These are phyloP conservation scores for Paracoccidioides lutzii DNA, from an alignment of 2,329 filamentous ascomycete species.

Conservation along the genomic window DNA sequence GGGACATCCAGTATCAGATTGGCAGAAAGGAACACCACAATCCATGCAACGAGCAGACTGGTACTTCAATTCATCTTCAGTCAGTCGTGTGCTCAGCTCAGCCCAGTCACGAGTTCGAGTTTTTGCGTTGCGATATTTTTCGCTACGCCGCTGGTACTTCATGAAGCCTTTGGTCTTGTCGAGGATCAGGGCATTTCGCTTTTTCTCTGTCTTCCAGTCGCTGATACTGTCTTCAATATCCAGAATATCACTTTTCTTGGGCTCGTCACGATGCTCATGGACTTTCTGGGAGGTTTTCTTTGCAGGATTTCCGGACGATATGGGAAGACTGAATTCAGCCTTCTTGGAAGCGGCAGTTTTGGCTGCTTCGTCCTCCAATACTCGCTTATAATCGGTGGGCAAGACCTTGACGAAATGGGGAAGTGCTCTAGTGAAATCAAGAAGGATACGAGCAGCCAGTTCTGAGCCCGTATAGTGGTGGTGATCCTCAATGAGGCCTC, in stretches of 20 bases:
- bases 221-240: conserved; percentile 89
- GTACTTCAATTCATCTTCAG: conserved; percentile 92
- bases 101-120: conserved; percentile 86
- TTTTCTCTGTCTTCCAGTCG: conserved; percentile 75
- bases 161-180: conserved; percentile 97
- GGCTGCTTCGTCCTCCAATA: conserved; percentile 70
- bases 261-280: conserved; percentile 48
- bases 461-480: conserved; percentile 97
- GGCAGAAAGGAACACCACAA: conserved; percentile 95
- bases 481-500: conserved; percentile 87
- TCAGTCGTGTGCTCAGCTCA: conserved; percentile 74
- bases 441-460: conserved; percentile 76
- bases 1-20: conserved; percentile 88
- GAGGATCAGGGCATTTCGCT: conserved; percentile 78
- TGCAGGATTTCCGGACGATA: conserved; percentile 48
- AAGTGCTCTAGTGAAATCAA: conserved; percentile 90
- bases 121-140: conserved; percentile 81
- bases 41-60: conserved; percentile 97
- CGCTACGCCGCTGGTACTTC: conserved; percentile 84
- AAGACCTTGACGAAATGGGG: conserved; percentile 87
- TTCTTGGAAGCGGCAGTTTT: conserved; percentile 79
- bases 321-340: conserved; percentile 66
- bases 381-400: conserved; percentile 91
- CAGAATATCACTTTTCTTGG: conserved; percentile 56
- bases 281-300: conserved; percentile 34